These are phyloP conservation scores for Colletotrichum lentis DNA, from an alignment of 2,329 filamentous ascomycete genomes.

Conservation along the genomic window DNA sequence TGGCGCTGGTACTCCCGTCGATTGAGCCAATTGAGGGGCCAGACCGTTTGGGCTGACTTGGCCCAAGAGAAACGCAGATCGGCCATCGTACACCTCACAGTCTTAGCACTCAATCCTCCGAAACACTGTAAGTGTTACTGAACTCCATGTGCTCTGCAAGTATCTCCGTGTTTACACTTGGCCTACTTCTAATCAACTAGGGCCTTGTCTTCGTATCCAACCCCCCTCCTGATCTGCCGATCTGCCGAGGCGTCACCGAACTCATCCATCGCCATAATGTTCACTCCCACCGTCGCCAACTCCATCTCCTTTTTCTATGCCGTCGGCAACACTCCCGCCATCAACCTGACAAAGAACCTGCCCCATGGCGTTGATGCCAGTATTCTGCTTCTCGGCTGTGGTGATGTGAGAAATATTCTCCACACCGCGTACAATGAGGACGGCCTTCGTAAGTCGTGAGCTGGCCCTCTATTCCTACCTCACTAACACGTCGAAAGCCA, in stretches of 20 bases:
- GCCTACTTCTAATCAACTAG: too few species aligned
- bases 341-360: conserved; percentile 56
- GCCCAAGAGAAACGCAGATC: too few species aligned
- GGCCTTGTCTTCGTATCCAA: too few species aligned
- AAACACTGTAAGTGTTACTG: background rate
- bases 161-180: background rate
- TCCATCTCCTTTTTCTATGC: conserved; percentile 53
- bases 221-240: background rate
- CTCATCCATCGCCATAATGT: conserved; percentile 43
- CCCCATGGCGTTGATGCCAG: conserved; percentile 59
- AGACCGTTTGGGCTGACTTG: background rate
- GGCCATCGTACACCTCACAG: too few species aligned
- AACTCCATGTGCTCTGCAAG: background rate
- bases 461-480: background rate
- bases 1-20: background rate
- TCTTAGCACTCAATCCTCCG: background rate
- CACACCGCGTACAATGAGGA: conserved; percentile 59
- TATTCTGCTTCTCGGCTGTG: conserved; percentile 63
- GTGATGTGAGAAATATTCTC: conserved; percentile 65
- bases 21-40: background rate
- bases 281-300: conserved; percentile 49
- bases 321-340: conserved; percentile 63
- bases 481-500: conserved; percentile 45
- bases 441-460: conserved; percentile 46
- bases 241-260: background rate